phyloP scores from a whole-genome alignment of 257 asterid genomes.

The Nicotiana otophora region DNA sequence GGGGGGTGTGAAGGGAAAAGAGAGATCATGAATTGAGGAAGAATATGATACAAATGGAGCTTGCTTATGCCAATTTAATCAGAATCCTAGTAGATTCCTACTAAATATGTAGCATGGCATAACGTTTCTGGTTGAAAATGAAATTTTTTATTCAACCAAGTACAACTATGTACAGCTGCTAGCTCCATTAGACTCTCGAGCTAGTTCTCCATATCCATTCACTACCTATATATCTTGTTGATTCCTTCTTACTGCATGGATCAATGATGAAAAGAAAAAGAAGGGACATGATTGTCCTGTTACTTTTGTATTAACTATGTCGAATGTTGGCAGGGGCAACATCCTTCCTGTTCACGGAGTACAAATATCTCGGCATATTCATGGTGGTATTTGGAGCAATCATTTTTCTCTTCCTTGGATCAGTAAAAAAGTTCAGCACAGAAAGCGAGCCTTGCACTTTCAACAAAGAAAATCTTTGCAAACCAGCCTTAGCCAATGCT shows the following conservation, averaged over 20 bases:
- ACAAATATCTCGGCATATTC: conserved; percentile 45
- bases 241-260: neutral
- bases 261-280: too few species aligned
- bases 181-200: too few species aligned
- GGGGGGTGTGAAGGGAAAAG: too few species aligned
- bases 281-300: neutral
- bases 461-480: conserved; percentile 32
- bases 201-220: too few species aligned
- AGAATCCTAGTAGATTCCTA: too few species aligned
- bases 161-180: too few species aligned
- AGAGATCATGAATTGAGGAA: too few species aligned
- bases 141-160: too few species aligned
- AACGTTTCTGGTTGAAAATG: neutral
- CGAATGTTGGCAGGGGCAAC: conserved; percentile 34
- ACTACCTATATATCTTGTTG: too few species aligned
- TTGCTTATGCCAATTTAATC: too few species aligned
- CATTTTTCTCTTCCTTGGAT: conserved; percentile 50
- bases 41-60: too few species aligned
- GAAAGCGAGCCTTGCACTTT: conserved; percentile 41
- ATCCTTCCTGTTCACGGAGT: conserved; percentile 45
- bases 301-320: neutral
- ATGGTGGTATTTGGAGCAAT: conserved; percentile 40
- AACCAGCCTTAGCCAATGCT: conserved; percentile 49
- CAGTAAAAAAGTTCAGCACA: conserved; percentile 45
- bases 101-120: neutral